Conservation (phyloP, 495 filamentous ascomycete species). For the Penicillium canariense region DNA sequence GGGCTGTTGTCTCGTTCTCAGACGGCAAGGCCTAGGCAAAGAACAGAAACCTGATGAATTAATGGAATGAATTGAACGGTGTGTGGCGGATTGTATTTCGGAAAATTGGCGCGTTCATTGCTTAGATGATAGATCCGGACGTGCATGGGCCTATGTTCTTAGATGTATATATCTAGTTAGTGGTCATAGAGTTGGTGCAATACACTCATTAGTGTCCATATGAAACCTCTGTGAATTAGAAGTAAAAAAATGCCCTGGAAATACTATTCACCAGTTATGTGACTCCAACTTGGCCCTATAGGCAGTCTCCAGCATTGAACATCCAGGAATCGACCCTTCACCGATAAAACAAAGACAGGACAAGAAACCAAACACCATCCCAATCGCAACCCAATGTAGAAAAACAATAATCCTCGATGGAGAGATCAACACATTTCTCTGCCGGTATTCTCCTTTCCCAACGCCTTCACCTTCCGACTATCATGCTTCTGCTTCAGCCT, state of each 20-base stretch:
- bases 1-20: slow-evolving; percentile 89
- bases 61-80: not conserved
- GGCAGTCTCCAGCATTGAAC: not conserved
- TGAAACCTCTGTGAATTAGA: not conserved
- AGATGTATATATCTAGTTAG: not conserved
- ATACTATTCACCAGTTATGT: not conserved
- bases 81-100: not conserved
- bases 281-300: not conserved
- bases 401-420: not conserved
- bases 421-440: not conserved
- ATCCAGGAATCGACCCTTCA: not conserved
- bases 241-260: not conserved
- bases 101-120: not conserved
- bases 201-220: not conserved
- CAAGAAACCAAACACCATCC: not conserved
- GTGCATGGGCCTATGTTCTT: not conserved
- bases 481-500: slow-evolving; percentile 55
- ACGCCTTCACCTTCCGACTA: slow-evolving; percentile 29
- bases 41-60: not conserved
- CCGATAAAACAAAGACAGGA: not conserved
- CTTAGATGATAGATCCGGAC: not conserved
- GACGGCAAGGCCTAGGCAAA: slow-evolving; percentile 57
- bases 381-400: not conserved
- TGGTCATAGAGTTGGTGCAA: not conserved
- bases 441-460: slow-evolving; percentile 33